These are phyloP conservation scores for Phaeosphaeria sp. DNA, from an alignment of 2,329 filamentous ascomycete species.

Conservation along the genomic window DNA sequence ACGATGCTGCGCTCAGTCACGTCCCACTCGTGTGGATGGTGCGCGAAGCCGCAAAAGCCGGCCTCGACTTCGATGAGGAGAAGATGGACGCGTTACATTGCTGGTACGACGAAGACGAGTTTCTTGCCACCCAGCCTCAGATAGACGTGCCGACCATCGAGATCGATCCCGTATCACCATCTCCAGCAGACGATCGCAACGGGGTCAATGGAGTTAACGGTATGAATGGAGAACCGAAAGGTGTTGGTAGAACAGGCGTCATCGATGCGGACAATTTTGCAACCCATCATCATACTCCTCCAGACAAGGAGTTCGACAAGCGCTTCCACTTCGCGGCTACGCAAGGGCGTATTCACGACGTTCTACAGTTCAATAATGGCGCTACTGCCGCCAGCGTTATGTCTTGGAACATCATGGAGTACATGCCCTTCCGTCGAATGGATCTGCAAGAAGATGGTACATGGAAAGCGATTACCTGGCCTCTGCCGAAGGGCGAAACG, in stretches of 20 bases:
- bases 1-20: constrained; percentile 68
- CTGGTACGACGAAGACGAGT: constrained; percentile 51
- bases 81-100: constrained; percentile 74
- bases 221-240: constrained; percentile 1
- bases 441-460: constrained; percentile 74
- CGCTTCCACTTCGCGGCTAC: constrained; percentile 65
- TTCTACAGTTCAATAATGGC: constrained; percentile 69
- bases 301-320: constrained; percentile 57
- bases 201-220: constrained; percentile 1
- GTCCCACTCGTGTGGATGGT: constrained; percentile 76
- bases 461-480: constrained; percentile 84
- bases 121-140: background rate
- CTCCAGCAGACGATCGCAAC: constrained; percentile 3
- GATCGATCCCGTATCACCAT: constrained; percentile 38
- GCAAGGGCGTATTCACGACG: constrained; percentile 70
- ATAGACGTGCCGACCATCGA: constrained; percentile 39
- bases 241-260: constrained; percentile 5
- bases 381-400: constrained; percentile 63
- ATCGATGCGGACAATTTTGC: constrained; percentile 25
- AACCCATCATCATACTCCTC: constrained; percentile 23
- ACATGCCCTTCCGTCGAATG: constrained; percentile 81
- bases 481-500: constrained; percentile 77
- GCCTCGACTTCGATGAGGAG: constrained; percentile 72
- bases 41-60: constrained; percentile 67
- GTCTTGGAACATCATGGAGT: constrained; percentile 81